Percentiles rank a stretch among this genome's conserved stretches.
Conservation (phyloP, 1,284 basidiomycete genomes). For the Flammula alnicola region DNA sequence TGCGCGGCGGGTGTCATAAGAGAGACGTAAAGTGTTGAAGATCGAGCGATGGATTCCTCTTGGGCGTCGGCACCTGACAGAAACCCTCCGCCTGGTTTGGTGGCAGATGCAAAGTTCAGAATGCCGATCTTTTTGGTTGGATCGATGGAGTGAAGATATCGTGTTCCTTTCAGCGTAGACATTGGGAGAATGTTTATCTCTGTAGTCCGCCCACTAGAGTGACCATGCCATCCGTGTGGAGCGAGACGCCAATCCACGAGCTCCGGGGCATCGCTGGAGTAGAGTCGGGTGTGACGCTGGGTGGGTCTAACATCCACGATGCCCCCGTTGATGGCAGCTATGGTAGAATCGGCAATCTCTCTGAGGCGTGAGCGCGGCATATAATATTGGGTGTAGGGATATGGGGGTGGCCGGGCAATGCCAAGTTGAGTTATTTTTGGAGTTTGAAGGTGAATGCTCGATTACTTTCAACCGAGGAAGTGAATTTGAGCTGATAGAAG, state of each 20-base stretch:
- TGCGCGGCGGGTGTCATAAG: slow-evolving; percentile 48
- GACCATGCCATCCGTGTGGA: slow-evolving; percentile 30
- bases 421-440: too few species aligned
- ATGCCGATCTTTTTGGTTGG: slow-evolving; percentile 41
- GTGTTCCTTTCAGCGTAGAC: slow-evolving; percentile 60
- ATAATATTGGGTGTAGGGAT: too few species aligned
- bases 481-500: too few species aligned
- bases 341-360: slow-evolving; percentile 39
- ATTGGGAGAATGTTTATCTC: slow-evolving; percentile 50
- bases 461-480: too few species aligned
- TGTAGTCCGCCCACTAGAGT: slow-evolving; percentile 10
- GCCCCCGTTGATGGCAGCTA: slow-evolving; percentile 39
- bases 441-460: too few species aligned
- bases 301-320: slow-evolving; percentile 27
- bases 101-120: slow-evolving; percentile 73
- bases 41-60: slow-evolving; percentile 33
- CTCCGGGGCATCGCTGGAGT: slow-evolving; percentile 32
- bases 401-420: too few species aligned
- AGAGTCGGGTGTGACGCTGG: slow-evolving; percentile 36
- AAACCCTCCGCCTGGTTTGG: slow-evolving; percentile 71
- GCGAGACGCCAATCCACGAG: slow-evolving; percentile 22
- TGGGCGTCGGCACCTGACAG: slow-evolving; percentile 59
- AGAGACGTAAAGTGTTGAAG: slow-evolving; percentile 64
- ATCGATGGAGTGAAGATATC: slow-evolving; percentile 24
- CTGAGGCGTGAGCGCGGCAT: too few species aligned